A percentile compares a stretch with the other conserved stretches of the same genome.
Conservation (phyloP, 352 stramenopile genomes). For the Phytophthora constricta region DNA sequence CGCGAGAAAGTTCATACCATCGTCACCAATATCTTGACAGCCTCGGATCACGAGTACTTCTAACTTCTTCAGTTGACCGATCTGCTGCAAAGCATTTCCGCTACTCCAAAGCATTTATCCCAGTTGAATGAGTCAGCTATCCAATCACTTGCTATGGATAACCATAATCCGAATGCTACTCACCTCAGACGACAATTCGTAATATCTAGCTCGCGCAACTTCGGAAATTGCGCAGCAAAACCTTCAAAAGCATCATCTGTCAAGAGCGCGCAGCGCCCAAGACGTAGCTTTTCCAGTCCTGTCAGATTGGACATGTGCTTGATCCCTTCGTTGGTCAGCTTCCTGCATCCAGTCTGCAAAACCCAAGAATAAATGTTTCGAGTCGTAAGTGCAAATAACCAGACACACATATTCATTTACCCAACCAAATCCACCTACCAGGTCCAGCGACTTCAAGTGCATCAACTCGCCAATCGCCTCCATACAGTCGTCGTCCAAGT, state of each 20-base stretch:
- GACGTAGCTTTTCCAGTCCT: constrained; percentile 57
- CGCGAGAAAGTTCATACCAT: constrained; percentile 39
- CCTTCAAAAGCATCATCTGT: constrained; percentile 55
- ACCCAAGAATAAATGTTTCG: constrained; percentile 3
- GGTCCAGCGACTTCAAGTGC: constrained; percentile 52
- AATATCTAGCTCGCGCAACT: constrained; percentile 59
- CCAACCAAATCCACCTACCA: too few species aligned
- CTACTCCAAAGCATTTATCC: constrained; percentile 18
- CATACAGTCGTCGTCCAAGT: constrained; percentile 65
- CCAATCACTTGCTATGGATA: neutral
- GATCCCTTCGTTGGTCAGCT: constrained; percentile 63
- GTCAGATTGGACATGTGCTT: constrained; percentile 49
- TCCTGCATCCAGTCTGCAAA: constrained; percentile 54
- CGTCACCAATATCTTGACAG: constrained; percentile 44
- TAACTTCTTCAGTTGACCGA: constrained; percentile 44
- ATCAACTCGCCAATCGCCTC: constrained; percentile 45
- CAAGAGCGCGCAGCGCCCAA: constrained; percentile 63
- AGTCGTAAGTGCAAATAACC: neutral
- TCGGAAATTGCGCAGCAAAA: constrained; percentile 47
- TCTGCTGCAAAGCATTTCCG: constrained; percentile 35
- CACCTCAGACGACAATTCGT: constrained; percentile 61
- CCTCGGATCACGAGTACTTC: constrained; percentile 57
- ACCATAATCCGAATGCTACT: neutral
- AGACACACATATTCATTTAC: constrained; percentile 30
- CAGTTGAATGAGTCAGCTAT: neutral